Evolutionary conservation across 1,284 basidiomycete species (phyloP).

Genomic region (Ganoderma boninense): DNA sequence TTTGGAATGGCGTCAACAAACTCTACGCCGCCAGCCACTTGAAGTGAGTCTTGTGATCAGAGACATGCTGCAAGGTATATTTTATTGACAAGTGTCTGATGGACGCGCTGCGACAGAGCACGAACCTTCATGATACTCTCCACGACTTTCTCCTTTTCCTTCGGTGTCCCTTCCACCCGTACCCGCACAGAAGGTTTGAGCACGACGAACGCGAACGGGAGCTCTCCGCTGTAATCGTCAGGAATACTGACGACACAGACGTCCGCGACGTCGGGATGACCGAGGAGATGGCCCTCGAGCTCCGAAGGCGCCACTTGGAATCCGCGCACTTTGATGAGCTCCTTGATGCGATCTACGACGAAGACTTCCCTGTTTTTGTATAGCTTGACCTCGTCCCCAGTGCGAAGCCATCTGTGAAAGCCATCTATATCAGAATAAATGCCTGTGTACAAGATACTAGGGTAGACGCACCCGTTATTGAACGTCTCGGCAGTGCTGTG

Average conservation of each 20-base stretch:
- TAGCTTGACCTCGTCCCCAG: conserved; percentile 53
- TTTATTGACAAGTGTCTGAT: not conserved
- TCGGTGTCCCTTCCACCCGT: not conserved
- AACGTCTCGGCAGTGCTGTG: conserved; percentile 41
- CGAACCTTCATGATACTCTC: conserved; percentile 20
- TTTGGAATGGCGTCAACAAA: conserved; percentile 76
- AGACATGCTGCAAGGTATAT: conserved; percentile 60
- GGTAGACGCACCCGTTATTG: conserved; percentile 44
- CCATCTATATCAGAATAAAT: not conserved
- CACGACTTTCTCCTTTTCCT: not conserved
- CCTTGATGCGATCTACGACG: conserved; percentile 56
- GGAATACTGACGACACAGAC: conserved; percentile 79
- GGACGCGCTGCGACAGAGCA: not conserved
- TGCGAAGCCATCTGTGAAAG: conserved; percentile 49
- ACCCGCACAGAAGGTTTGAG: conserved; percentile 51
- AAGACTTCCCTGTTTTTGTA: conserved; percentile 51
- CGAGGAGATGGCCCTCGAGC: conserved; percentile 68
- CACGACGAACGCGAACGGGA: conserved; percentile 80
- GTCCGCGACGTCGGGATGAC: conserved; percentile 75
- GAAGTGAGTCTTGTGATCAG: conserved; percentile 74
- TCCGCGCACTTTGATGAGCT: conserved; percentile 29
- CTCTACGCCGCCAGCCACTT: conserved; percentile 73
- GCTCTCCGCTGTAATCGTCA: conserved; percentile 83
- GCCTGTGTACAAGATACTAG: not conserved
- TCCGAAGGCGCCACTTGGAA: conserved; percentile 49